These are phyloP conservation scores for Aspergillus nomiae DNA, from an alignment of 2,329 filamentous ascomycete genomes.

Conservation along the genomic window DNA sequence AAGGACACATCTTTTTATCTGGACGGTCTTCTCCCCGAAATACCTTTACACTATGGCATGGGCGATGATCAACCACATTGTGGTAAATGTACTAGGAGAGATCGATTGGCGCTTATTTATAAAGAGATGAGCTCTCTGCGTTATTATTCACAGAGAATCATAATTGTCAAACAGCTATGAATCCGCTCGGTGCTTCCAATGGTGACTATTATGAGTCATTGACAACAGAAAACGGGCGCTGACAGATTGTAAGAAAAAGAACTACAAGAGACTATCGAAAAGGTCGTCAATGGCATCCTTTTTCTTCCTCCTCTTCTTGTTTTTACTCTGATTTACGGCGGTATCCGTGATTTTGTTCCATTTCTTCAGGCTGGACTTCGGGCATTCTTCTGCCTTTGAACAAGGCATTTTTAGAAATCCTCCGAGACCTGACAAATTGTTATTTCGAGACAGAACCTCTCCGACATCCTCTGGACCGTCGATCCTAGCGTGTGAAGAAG, in stretches of 20 bases:
- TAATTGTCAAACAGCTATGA: neutral
- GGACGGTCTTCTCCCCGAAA: conserved; percentile 98
- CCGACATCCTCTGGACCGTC: conserved; percentile 26
- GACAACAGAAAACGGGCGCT: neutral
- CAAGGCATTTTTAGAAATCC: neutral
- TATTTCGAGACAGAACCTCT: conserved; percentile 25
- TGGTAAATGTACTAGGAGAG: conserved; percentile 68
- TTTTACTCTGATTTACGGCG: conserved; percentile 18
- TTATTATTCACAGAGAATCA: neutral
- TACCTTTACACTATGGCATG: conserved; percentile 91
- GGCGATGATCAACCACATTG: conserved; percentile 78
- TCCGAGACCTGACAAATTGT: conserved; percentile 1
- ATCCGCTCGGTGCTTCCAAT: neutral
- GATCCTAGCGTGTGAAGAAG: neutral
- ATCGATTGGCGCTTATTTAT: conserved; percentile 14
- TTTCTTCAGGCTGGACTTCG: neutral
- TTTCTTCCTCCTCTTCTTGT: conserved; percentile 54
- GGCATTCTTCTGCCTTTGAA: neutral
- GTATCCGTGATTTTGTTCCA: neutral
- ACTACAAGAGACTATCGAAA: conserved; percentile 61
- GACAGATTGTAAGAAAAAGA: neutral
- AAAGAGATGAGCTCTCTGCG: neutral
- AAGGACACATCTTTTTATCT: conserved; percentile 91
- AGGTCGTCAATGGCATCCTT: conserved; percentile 72
- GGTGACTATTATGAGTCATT: neutral